Evolutionary conservation across 148 eudicot species (phyloP).

Genomic region (Fagopyrum homotropicum): DNA sequence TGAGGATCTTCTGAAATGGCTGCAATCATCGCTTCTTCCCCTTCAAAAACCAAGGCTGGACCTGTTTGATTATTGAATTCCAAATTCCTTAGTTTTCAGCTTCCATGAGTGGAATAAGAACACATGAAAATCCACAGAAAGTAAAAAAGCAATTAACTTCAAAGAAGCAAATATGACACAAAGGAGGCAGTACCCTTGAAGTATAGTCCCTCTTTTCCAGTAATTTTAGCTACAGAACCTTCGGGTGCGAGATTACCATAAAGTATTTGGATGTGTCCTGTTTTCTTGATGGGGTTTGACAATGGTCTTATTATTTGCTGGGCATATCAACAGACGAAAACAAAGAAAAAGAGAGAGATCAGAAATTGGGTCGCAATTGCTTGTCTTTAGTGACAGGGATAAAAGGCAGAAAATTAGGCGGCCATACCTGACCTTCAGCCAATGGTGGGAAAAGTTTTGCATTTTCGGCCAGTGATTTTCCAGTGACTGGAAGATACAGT

Average conservation of each 20-base stretch:
- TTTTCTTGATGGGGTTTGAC: slow-evolving; percentile 81
- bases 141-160: neutral
- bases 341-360: neutral
- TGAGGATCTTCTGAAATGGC: slow-evolving; percentile 70
- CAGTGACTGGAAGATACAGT: slow-evolving; percentile 55
- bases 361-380: neutral
- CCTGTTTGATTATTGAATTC: slow-evolving; percentile 32
- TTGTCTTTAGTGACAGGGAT: neutral
- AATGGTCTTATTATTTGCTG: slow-evolving; percentile 89
- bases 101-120: neutral
- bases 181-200: slow-evolving; percentile 52
- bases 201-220: slow-evolving; percentile 92
- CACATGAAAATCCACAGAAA: neutral
- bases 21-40: slow-evolving; percentile 89
- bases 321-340: slow-evolving; percentile 10
- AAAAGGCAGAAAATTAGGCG: neutral
- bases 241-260: slow-evolving; percentile 97
- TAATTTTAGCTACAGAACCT: slow-evolving; percentile 94
- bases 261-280: slow-evolving; percentile 89
- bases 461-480: slow-evolving; percentile 89
- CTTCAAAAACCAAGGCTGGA: slow-evolving; percentile 93
- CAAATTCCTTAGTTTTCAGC: neutral
- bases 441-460: slow-evolving; percentile 80
- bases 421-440: slow-evolving; percentile 86
- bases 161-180: slow-evolving; percentile 2